These are phyloP conservation scores for Vachellia pachyceras DNA, from an alignment of 306 rosid genomes.

Conservation along the genomic window DNA sequence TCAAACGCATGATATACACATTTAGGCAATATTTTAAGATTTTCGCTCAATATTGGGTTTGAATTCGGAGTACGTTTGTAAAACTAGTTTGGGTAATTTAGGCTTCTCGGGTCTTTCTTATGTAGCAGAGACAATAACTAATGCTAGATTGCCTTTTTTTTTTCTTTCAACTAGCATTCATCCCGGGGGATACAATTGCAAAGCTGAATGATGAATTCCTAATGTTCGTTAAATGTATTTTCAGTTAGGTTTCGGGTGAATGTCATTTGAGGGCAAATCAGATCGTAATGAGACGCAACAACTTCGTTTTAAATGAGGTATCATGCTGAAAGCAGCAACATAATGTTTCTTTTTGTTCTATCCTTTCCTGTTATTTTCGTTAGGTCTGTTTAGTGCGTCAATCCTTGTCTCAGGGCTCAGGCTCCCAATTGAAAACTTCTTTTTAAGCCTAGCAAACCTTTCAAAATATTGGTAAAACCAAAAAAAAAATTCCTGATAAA, in stretches of 20 bases:
- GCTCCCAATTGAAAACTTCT: too few relatives aligned
- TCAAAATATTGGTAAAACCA: too few relatives aligned
- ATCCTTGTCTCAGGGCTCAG: not conserved
- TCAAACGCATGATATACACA: not conserved
- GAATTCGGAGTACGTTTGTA: not conserved
- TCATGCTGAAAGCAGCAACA: too few relatives aligned
- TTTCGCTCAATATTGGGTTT: not conserved
- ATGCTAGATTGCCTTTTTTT: not conserved
- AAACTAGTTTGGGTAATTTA: not conserved
- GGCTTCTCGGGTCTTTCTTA: not conserved
- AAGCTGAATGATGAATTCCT: not conserved
- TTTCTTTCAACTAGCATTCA: not conserved
- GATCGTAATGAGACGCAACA: not conserved
- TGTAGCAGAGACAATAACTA: too few relatives aligned
- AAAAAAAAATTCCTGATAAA: too few relatives aligned
- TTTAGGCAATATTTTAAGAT: not conserved
- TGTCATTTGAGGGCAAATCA: not conserved
- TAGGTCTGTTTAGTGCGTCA: not conserved
- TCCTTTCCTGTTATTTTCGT: not conserved
- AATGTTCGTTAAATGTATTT: not conserved
- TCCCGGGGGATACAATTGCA: not conserved
- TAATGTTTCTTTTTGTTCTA: not conserved
- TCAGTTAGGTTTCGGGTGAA: not conserved
- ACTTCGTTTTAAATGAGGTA: too few relatives aligned
- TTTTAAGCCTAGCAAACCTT: not conserved